Conservation (phyloP, 208 protist genomes). For the Ichthyophonus hoferi region DNA sequence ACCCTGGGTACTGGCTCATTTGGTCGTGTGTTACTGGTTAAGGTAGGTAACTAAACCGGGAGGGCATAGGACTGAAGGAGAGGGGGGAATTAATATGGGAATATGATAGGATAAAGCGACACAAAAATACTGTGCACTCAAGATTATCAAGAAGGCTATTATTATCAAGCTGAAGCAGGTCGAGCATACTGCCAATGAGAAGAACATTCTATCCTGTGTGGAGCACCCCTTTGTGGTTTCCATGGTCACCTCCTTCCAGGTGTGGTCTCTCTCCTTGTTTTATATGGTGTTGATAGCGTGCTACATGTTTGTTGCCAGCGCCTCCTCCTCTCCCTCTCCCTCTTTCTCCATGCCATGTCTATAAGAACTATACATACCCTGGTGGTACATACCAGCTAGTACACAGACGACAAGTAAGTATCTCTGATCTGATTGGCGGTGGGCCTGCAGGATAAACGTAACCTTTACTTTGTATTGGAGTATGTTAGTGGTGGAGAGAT, state of each 20-base stretch:
- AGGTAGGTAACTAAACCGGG: not conserved
- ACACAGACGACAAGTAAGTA: too few relatives aligned
- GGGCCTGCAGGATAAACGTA: constrained; percentile 50
- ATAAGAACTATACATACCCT: too few relatives aligned
- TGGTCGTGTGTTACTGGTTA: constrained; percentile 42
- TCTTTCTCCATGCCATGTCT: too few relatives aligned
- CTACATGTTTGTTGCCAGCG: not conserved
- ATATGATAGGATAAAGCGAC: not conserved
- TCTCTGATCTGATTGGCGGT: not conserved
- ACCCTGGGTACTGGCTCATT: constrained; percentile 52
- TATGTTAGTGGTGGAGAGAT: constrained; percentile 75
- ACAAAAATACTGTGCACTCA: constrained; percentile 32
- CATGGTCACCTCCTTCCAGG: constrained; percentile 46
- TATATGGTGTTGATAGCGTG: too few relatives aligned
- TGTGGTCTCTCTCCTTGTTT: not conserved
- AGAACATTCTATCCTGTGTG: constrained; percentile 51
- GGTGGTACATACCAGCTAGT: too few relatives aligned
- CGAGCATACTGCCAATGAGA: constrained; percentile 34
- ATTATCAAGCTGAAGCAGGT: constrained; percentile 48
- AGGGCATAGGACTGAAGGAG: not conserved
- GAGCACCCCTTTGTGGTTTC: constrained; percentile 71
- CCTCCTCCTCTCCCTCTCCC: not conserved
- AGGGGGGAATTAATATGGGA: not conserved
- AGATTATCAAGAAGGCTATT: constrained; percentile 40
- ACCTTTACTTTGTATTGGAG: constrained; percentile 74